Base-by-base conservation (phyloP, 208 protist genomes). In the Leishmania arabica region DNA sequence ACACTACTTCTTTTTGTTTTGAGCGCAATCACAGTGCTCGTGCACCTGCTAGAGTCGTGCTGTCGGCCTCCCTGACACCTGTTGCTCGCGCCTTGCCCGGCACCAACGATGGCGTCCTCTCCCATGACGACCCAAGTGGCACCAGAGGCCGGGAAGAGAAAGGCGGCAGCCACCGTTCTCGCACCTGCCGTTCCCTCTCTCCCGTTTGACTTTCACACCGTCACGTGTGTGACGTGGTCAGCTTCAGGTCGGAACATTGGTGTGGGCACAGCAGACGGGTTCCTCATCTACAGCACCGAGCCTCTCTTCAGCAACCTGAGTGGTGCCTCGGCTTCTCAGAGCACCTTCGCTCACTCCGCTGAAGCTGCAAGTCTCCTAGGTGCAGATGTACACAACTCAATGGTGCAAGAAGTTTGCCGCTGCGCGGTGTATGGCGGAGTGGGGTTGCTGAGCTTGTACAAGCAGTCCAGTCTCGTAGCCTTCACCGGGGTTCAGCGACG, bases 221-320 rank as follows among this genome's bases (percentile, higher is more conserved):
- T 95, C 60, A 92, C 89, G 45, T 95, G 92, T 74, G 76, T 95
- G 65, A 64, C 89, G 65, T 95, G 92, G 92, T 89, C 87, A 6
- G 80, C 81, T 42, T 91, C 88, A 8, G 92, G 90, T 5, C 87
- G 84, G 65, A 91, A 88, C 84, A 69, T 96, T 21, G 90, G 80
- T 27, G 75, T 96, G 21, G 93, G 93, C 49, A 88, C 92, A 2
- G 79, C 83, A 21, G 75, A 86, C 82, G 93, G 93, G 56, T 89
- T 96, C 60, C 74, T 92, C 37, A 74, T 95, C 62, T 96, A 90
- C 88, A 96, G 92, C 82, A 91, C 88, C 11, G 92, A 94, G 83
- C 68, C 80, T 0, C 69, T 86, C 49, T 6, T 81, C 34, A 78
- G 51, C 37, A 40, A 37, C 53, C 45, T 86, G 40, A 82, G 66